Base-by-base conservation (phyloP, 2,329 filamentous ascomycete species). In the Chaetomium sp. region DNA sequence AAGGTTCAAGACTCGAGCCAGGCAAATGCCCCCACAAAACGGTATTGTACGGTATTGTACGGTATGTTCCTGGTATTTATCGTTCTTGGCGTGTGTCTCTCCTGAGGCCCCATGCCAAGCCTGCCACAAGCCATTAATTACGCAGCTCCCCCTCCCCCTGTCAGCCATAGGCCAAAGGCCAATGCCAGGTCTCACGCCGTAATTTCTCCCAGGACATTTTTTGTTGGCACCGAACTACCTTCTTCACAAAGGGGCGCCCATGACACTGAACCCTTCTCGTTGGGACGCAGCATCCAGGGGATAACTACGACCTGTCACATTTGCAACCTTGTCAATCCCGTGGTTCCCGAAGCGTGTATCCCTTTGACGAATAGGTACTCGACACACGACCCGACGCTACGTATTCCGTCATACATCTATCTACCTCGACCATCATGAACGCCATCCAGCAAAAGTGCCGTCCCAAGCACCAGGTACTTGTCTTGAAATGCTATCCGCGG, bases 401-500 rank as follows among this genome's bases (percentile, higher is more conserved):
- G 23, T 25, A 10, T 7, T 49, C 23, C n/a, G n/a, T 5, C 21
- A 10, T 5, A n/a, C n/a, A n/a, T n/a, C n/a, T n/a, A n/a, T 29
- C 27, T 29, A 49, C 6, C 19, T 54, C 16, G 65, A 70, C 67
- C 76, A 74, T 72, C 67, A 90, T 90, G 87, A 83, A 89, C 74
- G 82, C 86, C 74, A 82, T 89, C 68, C 82, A 86, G 78, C 83
- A 88, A 73, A 87, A 83, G 78, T 88, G 86, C 78, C 92, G 94
- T 66, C 94, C 95, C 31, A 98, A 97, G 82, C 95, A 99, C 80
- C 94, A 98, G 84, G 91, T 97, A 72, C 83, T 98, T 67, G 90
- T 97, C 70, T 86, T 97, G 70, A 97, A 97, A 81, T 98, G 94
- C 82, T 99, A 97, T 78, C 95, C 95, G 49, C 90, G 90, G 71